These are phyloP conservation scores for Hypoxylon sp. DNA, from an alignment of 2,329 filamentous ascomycete genomes.

Conservation along the genomic window DNA sequence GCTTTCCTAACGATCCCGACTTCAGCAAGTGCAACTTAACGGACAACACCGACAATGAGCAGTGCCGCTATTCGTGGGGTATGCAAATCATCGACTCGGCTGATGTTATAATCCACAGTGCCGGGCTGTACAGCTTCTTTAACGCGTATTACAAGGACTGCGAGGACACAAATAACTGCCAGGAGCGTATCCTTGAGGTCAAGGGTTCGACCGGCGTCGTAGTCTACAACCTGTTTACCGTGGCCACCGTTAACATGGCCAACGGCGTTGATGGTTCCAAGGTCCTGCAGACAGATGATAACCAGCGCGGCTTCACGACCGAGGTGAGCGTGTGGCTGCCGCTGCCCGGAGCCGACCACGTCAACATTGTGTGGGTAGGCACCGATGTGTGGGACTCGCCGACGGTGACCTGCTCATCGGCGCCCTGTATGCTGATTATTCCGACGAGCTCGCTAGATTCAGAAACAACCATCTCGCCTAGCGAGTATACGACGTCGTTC, in stretches of 20 bases:
- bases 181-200: not conserved
- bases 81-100: not conserved
- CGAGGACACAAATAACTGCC: not conserved
- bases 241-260: not conserved
- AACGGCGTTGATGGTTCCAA: not conserved
- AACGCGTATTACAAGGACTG: slow-evolving; percentile 4
- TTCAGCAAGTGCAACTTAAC: not conserved
- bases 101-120: slow-evolving; percentile 4
- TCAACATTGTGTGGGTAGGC: not conserved
- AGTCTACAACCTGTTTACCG: not conserved
- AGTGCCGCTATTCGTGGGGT: slow-evolving; percentile 28
- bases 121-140: slow-evolving; percentile 19
- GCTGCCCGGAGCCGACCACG: not conserved
- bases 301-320: not conserved
- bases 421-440: not conserved
- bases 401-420: not conserved
- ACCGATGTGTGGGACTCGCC: not conserved
- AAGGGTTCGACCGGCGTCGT: not conserved
- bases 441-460: not conserved
- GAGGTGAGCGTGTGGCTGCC: not conserved
- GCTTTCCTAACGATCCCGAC: not conserved
- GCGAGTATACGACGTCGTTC: slow-evolving; percentile 29
- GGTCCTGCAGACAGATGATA: not conserved
- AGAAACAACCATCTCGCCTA: not conserved
- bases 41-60: not conserved